A percentile compares a stretch with the other conserved stretches of the same genome.
phyloP scores from a whole-genome alignment of 176 grass and related monocot genomes.

The Dactylis glomerata region DNA sequence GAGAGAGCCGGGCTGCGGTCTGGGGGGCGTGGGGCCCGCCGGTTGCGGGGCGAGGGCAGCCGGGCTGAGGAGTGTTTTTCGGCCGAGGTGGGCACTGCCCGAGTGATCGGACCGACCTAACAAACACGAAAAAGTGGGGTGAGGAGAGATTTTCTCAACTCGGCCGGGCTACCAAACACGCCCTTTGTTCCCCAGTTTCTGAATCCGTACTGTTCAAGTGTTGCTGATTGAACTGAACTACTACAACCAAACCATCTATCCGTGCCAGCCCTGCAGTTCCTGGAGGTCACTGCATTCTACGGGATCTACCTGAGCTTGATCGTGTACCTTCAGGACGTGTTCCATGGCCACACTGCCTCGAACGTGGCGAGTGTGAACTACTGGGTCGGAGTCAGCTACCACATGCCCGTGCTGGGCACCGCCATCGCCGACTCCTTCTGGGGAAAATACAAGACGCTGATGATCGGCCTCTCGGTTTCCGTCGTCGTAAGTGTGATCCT shows the following conservation, averaged over 20 bases:
- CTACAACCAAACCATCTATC: not conserved
- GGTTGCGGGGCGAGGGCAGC: too few relatives aligned
- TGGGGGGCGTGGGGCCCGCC: too few relatives aligned
- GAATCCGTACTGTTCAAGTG: not conserved
- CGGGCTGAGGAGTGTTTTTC: too few relatives aligned
- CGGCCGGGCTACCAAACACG: too few relatives aligned
- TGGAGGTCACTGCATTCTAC: conserved; percentile 54
- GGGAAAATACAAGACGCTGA: conserved; percentile 62
- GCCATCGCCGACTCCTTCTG: conserved; percentile 59
- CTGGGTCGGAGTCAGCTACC: conserved; percentile 55
- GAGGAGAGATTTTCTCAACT: too few relatives aligned
- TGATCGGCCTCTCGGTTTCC: conserved; percentile 37
- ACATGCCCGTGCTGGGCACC: conserved; percentile 56
- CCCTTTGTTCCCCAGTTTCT: not conserved
- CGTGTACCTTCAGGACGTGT: conserved; percentile 64
- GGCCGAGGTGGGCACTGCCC: too few relatives aligned
- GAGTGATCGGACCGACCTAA: too few relatives aligned
- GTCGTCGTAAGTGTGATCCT: conserved; percentile 43
- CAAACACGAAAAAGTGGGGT: too few relatives aligned
- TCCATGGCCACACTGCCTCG: conserved; percentile 56
- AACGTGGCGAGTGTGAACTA: conserved; percentile 50
- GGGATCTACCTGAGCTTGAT: conserved; percentile 60
- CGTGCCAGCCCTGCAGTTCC: conserved; percentile 52
- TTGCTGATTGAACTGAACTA: not conserved
- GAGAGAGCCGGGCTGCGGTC: too few relatives aligned